phyloP scores from a whole-genome alignment of 257 asterid genomes.

The Solanum virginianum region DNA sequence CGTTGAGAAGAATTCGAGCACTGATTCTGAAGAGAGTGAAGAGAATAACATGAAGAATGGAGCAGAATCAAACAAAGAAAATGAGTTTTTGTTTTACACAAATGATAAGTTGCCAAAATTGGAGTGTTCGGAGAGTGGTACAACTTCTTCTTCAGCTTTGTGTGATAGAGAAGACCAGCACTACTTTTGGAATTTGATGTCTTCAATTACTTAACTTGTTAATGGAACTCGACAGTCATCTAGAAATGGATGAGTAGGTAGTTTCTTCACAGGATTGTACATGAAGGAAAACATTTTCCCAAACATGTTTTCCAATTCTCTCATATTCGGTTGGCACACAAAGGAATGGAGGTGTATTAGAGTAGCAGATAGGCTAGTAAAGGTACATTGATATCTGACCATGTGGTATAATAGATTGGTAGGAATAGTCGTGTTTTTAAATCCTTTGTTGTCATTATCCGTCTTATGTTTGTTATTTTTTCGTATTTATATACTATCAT shows the following conservation, averaged over 20 bases:
- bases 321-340: too few relatives aligned
- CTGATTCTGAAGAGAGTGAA: not conserved
- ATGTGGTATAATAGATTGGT: too few relatives aligned
- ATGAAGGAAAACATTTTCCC: too few relatives aligned
- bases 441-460: too few relatives aligned
- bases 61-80: not conserved
- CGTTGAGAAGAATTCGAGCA: constrained; percentile 32
- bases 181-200: constrained; percentile 6
- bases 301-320: too few relatives aligned
- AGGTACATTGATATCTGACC: too few relatives aligned
- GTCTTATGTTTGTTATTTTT: too few relatives aligned
- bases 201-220: not conserved
- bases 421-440: too few relatives aligned
- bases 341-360: too few relatives aligned
- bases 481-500: too few relatives aligned
- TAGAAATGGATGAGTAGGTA: not conserved
- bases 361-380: too few relatives aligned
- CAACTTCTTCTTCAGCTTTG: not conserved
- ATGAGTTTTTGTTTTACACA: constrained; percentile 2
- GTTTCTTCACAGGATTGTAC: not conserved
- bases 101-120: constrained; percentile 1
- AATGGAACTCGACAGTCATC: not conserved
- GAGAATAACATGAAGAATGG: not conserved
- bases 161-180: not conserved
- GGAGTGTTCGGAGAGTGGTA: constrained; percentile 2